A percentile compares a stretch with the other conserved stretches of the same genome.
Conservation (phyloP, 1,284 basidiomycete genomes). For the Ustilago loliicola region DNA sequence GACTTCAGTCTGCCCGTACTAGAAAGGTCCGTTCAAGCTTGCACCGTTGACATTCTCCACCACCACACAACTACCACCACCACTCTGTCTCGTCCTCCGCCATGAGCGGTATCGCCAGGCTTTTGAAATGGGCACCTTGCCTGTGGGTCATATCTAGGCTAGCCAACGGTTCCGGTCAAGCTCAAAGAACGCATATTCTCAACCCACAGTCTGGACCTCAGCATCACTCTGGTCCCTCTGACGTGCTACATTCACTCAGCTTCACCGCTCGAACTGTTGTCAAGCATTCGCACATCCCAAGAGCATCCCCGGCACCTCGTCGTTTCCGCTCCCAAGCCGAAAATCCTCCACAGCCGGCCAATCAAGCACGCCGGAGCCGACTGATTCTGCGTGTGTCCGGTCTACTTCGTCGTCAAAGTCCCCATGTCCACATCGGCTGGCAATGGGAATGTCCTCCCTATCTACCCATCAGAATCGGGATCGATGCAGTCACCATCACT, state of each 20-base stretch:
- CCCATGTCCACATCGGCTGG: slow-evolving; percentile 18
- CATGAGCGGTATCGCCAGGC: slow-evolving; percentile 37
- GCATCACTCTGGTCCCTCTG: not conserved
- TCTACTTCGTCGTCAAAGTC: not conserved
- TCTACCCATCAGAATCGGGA: not conserved
- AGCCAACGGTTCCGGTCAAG: slow-evolving; percentile 9
- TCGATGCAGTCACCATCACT: not conserved
- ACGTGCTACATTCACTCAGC: slow-evolving; percentile 28
- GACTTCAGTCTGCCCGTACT: not conserved
- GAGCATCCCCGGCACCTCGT: not conserved
- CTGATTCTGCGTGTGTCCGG: not conserved
- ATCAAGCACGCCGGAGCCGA: too few relatives aligned
- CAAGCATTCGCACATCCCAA: not conserved
- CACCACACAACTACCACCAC: not conserved
- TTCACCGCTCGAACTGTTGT: slow-evolving; percentile 29
- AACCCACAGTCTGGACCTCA: slow-evolving; percentile 14
- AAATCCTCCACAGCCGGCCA: too few relatives aligned
- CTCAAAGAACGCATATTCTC: slow-evolving; percentile 17
- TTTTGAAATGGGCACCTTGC: slow-evolving; percentile 32
- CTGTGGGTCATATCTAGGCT: slow-evolving; percentile 33
- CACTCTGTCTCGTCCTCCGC: not conserved
- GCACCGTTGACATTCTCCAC: not conserved
- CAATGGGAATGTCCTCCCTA: slow-evolving; percentile 27
- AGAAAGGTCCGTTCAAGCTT: not conserved
- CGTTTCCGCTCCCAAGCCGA: too few relatives aligned